These are phyloP conservation scores for Neopestalotiopsis rosae DNA, from an alignment of 2,329 filamentous ascomycete genomes.

Conservation along the genomic window DNA sequence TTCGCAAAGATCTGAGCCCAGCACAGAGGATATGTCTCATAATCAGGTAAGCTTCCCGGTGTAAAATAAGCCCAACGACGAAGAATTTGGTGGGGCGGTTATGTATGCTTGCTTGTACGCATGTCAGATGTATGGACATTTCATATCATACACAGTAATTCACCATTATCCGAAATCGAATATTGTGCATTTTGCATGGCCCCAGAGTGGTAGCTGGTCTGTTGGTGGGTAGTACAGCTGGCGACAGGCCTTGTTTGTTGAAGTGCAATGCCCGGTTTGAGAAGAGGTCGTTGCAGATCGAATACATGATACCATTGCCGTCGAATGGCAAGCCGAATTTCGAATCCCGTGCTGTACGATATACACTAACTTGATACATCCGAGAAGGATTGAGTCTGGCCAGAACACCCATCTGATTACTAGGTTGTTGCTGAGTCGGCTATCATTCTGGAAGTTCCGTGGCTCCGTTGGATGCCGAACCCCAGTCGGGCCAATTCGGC, in stretches of 20 bases:
- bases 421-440: background rate
- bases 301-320: background rate
- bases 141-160: too few relatives aligned
- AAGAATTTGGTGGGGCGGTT: too few relatives aligned
- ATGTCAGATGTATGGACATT: too few relatives aligned
- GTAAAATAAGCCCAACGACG: too few relatives aligned
- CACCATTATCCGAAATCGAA: too few relatives aligned
- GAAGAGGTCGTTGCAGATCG: background rate
- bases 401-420: background rate
- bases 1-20: background rate
- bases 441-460: background rate
- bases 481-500: background rate
- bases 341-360: background rate
- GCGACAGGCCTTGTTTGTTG: background rate
- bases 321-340: background rate
- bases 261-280: background rate
- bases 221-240: background rate
- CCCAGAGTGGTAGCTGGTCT: background rate
- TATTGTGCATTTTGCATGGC: too few relatives aligned
- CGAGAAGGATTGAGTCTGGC: background rate
- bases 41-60: too few relatives aligned
- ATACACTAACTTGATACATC: background rate
- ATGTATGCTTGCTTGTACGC: too few relatives aligned
- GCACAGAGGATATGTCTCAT: background rate
- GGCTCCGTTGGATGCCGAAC: background rate